Percentiles rank a stretch among this genome's conserved stretches.
phyloP scores from a whole-genome alignment of 768 basidiomycete genomes.

The Lactarius deliciosus region DNA sequence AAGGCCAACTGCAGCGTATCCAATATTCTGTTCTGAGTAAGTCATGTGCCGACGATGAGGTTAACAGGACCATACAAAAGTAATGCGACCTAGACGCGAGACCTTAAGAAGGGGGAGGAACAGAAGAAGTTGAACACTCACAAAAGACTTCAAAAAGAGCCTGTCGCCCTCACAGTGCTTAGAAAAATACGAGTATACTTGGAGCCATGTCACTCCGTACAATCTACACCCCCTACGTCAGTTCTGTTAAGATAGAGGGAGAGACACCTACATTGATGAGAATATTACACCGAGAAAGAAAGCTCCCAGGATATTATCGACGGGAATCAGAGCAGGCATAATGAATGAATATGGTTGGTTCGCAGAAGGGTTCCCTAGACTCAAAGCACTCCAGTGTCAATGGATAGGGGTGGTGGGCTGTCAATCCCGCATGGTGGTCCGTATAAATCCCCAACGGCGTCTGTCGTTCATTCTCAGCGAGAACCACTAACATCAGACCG shows the following conservation, averaged over 20 bases:
- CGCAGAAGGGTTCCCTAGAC: neutral
- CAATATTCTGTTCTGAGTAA: constrained; percentile 2
- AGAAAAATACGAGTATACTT: constrained; percentile 8
- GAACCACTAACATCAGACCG: neutral
- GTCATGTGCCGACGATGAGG: neutral
- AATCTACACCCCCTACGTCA: neutral
- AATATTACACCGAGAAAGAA: constrained; percentile 8
- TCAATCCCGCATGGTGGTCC: neutral
- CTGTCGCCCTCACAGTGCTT: constrained; percentile 1
- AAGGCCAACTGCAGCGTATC: constrained; percentile 7
- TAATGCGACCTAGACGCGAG: constrained; percentile 1
- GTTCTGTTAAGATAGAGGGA: neutral
- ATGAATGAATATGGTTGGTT: neutral
- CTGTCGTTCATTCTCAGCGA: neutral
- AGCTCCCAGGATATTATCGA: constrained; percentile 2
- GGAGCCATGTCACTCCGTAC: constrained; percentile 14
- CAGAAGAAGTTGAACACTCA: neutral
- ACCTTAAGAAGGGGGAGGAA: neutral
- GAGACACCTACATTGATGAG: constrained; percentile 10
- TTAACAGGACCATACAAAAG: constrained; percentile 2
- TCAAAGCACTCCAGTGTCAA: neutral
- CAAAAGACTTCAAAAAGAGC: constrained; percentile 9
- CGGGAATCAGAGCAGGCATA: constrained; percentile 6
- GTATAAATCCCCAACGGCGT: neutral
- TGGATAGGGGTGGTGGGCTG: neutral